Evolutionary conservation across 495 filamentous ascomycete genomes (phyloP).

Genomic region (Penicillium coprophilum): DNA sequence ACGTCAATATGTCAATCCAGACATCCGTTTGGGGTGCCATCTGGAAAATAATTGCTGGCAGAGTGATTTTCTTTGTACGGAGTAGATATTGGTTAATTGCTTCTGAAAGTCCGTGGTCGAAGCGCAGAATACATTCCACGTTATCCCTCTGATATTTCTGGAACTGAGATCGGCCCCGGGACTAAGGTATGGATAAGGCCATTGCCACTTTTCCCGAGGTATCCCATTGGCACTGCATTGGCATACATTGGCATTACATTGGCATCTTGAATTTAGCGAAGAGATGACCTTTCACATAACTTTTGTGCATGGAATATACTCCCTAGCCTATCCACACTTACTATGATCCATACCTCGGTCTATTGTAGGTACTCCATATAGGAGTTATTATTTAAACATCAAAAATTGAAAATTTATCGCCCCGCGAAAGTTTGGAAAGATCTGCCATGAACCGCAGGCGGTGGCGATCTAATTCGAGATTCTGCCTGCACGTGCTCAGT

Average conservation of each 20-base stretch:
- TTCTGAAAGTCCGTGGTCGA: neutral
- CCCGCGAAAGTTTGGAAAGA: constrained; percentile 8
- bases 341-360: no score
- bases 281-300: no score
- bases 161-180: neutral
- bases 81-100: neutral
- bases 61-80: neutral
- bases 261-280: neutral
- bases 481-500: constrained; percentile 29
- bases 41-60: no score
- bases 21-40: no score
- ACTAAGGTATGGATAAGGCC: neutral
- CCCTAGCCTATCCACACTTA: no score
- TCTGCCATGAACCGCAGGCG: constrained; percentile 10
- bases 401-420: neutral
- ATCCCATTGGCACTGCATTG: constrained; percentile 1
- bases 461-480: constrained; percentile 6
- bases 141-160: no score
- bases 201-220: neutral
- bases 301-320: no score
- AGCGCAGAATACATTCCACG: neutral
- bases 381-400: neutral
- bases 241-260: neutral
- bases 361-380: neutral
- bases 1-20: constrained; percentile 7